These are phyloP conservation scores for Pleurotus tuoliensis DNA, from an alignment of 768 basidiomycete species.

Conservation along the genomic window DNA sequence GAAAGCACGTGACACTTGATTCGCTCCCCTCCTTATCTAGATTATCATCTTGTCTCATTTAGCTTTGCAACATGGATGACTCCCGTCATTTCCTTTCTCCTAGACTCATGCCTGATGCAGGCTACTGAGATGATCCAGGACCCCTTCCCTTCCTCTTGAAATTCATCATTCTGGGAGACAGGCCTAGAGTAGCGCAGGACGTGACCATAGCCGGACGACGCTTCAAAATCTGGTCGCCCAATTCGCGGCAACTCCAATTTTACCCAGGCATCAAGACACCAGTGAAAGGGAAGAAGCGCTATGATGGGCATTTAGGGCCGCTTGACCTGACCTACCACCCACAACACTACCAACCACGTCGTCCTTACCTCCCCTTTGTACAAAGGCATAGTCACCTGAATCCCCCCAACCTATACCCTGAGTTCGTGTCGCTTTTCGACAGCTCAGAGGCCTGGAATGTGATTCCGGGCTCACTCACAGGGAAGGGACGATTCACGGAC, in stretches of 20 bases:
- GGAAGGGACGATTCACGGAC: too few species aligned
- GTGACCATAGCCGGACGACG: neutral
- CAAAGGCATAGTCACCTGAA: neutral
- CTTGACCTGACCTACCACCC: neutral
- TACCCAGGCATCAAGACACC: neutral
- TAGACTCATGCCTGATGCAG: neutral
- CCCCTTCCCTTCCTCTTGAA: neutral
- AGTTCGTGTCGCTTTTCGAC: too few species aligned
- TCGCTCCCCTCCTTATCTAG: too few species aligned
- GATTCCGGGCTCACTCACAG: too few species aligned
- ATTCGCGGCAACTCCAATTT: neutral
- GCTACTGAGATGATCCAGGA: neutral
- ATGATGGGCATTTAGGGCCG: neutral
- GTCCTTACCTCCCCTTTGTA: neutral
- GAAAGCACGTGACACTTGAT: too few species aligned
- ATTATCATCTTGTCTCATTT: too few species aligned
- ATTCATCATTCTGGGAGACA: neutral
- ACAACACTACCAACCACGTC: neutral
- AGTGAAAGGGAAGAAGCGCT: neutral
- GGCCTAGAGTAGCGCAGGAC: neutral
- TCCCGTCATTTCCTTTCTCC: neutral
- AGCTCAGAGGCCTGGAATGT: too few species aligned
- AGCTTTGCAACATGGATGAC: neutral
- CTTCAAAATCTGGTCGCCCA: constrained; percentile 1
- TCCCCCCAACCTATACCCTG: too few species aligned